Evolutionary conservation across 192 early-diverging fungal species (phyloP).

Genomic region (Neocallimastix lanati): DNA sequence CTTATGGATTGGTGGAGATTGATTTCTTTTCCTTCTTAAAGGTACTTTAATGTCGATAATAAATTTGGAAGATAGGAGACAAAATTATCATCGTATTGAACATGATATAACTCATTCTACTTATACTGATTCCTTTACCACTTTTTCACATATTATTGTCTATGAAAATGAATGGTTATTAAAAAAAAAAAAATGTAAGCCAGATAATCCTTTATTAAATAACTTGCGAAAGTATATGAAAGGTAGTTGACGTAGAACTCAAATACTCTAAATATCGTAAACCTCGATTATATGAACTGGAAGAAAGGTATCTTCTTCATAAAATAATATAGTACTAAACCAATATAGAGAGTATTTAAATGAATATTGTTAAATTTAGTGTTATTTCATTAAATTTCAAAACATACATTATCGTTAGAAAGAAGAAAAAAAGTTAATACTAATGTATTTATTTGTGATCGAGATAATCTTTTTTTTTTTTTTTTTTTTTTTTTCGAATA

Average conservation of each 20-base stretch:
- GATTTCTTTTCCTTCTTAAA: constrained; percentile 93
- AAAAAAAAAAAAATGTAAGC: constrained; percentile 84
- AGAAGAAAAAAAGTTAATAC: constrained; percentile 90
- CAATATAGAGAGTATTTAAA: too few relatives aligned
- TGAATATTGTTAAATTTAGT: constrained; percentile 88
- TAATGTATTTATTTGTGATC: constrained; percentile 76
- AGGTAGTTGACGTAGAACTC: too few relatives aligned
- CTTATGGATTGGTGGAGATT: constrained; percentile 78
- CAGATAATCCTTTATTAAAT: constrained; percentile 85
- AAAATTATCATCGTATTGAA: constrained; percentile 92
- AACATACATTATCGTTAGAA: constrained; percentile 82
- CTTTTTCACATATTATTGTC: constrained; percentile 88
- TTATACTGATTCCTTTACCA: constrained; percentile 87
- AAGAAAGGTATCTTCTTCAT: too few relatives aligned
- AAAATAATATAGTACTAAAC: too few relatives aligned
- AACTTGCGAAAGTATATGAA: too few relatives aligned
- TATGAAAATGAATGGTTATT: constrained; percentile 87
- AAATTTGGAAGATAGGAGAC: constrained; percentile 88
- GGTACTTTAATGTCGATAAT: constrained; percentile 78
- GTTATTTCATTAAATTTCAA: constrained; percentile 96
- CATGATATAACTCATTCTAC: constrained; percentile 82
- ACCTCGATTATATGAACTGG: too few relatives aligned
- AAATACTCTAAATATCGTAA: too few relatives aligned
- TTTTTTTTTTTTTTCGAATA: too few relatives aligned
- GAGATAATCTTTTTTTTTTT: constrained; percentile 51